phyloP scores from a whole-genome alignment of 1,284 basidiomycete genomes.

The Austroboletus niveus region DNA sequence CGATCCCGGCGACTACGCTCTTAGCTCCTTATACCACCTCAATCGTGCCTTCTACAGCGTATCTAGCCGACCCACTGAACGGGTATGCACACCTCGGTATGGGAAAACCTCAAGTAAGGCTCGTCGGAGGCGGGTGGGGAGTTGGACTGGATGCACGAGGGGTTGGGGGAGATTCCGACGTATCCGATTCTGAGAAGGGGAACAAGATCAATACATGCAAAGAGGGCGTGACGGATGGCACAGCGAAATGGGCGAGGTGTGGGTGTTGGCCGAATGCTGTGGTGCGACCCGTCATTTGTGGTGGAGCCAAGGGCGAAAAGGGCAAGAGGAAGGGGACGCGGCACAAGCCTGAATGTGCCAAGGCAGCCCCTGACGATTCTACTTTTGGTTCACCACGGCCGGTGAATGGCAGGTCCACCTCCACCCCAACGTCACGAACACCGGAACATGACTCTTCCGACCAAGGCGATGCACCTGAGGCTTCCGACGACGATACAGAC shows the following conservation, averaged over 20 bases:
- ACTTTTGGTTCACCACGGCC: conserved; percentile 2
- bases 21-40: conserved; percentile 58
- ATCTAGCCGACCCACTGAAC: conserved; percentile 67
- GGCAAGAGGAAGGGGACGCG: conserved; percentile 14
- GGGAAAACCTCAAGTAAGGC: conserved; percentile 78
- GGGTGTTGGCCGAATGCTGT: conserved; percentile 92
- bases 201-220: not conserved
- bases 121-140: conserved; percentile 78
- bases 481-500: conserved; percentile 32
- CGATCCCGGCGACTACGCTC: conserved; percentile 47
- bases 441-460: conserved; percentile 17
- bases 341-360: conserved; percentile 20
- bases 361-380: conserved; percentile 5
- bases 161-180: conserved; percentile 53
- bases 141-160: conserved; percentile 80
- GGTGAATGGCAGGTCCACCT: conserved; percentile 11
- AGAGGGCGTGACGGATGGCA: conserved; percentile 21
- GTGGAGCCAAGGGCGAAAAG: conserved; percentile 21
- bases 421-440: conserved; percentile 9
- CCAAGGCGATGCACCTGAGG: conserved; percentile 34
- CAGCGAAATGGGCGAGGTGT: conserved; percentile 74
- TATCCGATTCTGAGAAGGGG: conserved; percentile 6
- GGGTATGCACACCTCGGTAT: conserved; percentile 69
- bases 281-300: conserved; percentile 72
- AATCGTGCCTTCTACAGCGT: conserved; percentile 59